Conservation (phyloP, 805 yeast species). For the Ogataea nakhonphanomensis region DNA sequence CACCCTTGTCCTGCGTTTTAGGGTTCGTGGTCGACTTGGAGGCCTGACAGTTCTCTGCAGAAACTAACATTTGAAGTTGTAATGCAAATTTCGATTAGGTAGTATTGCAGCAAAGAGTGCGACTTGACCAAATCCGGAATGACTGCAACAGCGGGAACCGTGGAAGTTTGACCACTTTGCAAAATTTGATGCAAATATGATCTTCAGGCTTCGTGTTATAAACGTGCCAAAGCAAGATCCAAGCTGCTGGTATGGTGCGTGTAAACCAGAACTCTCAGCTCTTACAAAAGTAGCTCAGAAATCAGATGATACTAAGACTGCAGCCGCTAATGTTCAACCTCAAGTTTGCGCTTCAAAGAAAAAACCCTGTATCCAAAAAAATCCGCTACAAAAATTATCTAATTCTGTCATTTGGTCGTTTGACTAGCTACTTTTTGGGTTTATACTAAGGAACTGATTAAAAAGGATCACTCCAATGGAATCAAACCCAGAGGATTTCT, state of each 20-base stretch:
- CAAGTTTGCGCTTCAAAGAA: constrained; percentile 1
- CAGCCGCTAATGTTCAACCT: neutral
- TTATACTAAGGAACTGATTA: too few species aligned
- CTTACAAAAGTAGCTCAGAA: neutral
- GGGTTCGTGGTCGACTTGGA: neutral
- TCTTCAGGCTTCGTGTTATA: neutral
- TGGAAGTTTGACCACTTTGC: too few species aligned
- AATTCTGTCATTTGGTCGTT: constrained; percentile 6
- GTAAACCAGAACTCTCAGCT: constrained; percentile 2
- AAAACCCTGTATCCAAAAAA: constrained; percentile 1
- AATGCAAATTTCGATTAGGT: neutral
- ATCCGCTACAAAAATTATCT: constrained; percentile 4
- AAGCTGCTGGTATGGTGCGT: neutral
- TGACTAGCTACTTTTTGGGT: constrained; percentile 3
- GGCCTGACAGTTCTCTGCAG: constrained; percentile 1
- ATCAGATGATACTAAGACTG: constrained; percentile 2
- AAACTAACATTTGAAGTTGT: constrained; percentile 1
- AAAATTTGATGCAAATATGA: neutral
- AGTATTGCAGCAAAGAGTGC: neutral
- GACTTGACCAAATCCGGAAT: too few species aligned
- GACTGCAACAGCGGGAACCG: too few species aligned
- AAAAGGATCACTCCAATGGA: too few species aligned
- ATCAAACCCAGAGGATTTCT: too few species aligned
- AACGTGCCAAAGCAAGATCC: constrained; percentile 2
- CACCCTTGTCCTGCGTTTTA: neutral